A percentile compares a stretch with the other conserved stretches of the same genome.
Conservation (phyloP, 2,329 filamentous ascomycete species). For the Colletotrichum theobromicola region DNA sequence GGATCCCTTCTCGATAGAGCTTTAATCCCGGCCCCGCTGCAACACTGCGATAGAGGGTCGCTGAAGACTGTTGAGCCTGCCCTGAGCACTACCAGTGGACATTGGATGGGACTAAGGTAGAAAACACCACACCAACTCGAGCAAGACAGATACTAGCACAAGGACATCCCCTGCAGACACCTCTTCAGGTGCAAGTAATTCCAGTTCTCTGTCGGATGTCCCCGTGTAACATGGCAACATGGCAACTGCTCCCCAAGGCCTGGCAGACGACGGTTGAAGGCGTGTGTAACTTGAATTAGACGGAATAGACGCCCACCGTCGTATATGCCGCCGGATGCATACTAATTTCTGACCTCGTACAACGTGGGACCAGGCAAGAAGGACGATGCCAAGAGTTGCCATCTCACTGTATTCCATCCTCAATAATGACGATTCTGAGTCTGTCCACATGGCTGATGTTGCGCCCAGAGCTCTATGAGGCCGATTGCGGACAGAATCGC, state of each 20-base stretch:
- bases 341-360: background rate
- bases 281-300: background rate
- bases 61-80: background rate
- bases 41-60: background rate
- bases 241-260: background rate
- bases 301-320: background rate
- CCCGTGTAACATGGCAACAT: constrained; percentile 10
- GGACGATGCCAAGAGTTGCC: background rate
- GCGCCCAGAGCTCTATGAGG: background rate
- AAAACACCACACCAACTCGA: background rate
- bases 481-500: background rate
- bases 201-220: background rate
- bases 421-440: background rate
- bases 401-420: background rate
- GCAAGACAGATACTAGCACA: background rate
- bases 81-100: background rate
- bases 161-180: background rate
- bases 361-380: background rate
- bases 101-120: background rate
- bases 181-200: background rate
- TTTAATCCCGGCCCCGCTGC: constrained; percentile 15
- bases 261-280: background rate
- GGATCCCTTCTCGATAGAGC: constrained; percentile 18
- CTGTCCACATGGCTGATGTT: background rate
- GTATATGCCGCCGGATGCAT: background rate